These are phyloP conservation scores for Dictyostelium capitatum DNA, from an alignment of 78 protist species.

Conservation along the genomic window DNA sequence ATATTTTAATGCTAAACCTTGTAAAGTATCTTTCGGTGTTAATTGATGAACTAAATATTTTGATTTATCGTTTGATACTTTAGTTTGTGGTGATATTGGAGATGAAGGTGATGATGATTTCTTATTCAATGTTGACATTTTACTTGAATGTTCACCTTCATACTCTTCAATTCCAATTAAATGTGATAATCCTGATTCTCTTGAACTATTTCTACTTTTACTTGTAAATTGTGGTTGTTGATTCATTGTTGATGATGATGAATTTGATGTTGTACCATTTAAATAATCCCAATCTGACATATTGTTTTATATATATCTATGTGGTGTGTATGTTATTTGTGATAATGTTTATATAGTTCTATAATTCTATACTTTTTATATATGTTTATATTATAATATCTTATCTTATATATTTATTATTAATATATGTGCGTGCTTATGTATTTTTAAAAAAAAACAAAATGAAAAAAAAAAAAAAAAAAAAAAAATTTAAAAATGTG, in stretches of 20 bases:
- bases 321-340: too few species aligned
- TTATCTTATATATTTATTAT: too few species aligned
- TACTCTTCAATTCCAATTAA: not conserved
- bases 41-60: constrained; percentile 35
- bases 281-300: constrained; percentile 27
- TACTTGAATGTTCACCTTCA: not conserved
- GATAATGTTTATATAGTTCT: too few species aligned
- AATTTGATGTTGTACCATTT: constrained; percentile 35
- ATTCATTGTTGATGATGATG: constrained; percentile 5
- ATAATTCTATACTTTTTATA: too few species aligned
- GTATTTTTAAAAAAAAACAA: too few species aligned
- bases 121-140: not conserved
- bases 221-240: not conserved
- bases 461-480: too few species aligned
- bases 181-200: constrained; percentile 19
- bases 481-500: too few species aligned
- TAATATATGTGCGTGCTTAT: too few species aligned
- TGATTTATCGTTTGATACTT: not conserved
- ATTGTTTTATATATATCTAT: too few species aligned
- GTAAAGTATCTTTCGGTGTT: constrained; percentile 51
- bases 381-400: too few species aligned
- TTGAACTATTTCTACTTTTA: constrained; percentile 12
- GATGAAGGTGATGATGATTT: not conserved
- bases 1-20: constrained; percentile 67
- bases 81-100: constrained; percentile 2